A percentile compares a stretch with the other conserved stretches of the same genome.
phyloP scores from a whole-genome alignment of 148 eudicot genomes.

The Chenopodium album region DNA sequence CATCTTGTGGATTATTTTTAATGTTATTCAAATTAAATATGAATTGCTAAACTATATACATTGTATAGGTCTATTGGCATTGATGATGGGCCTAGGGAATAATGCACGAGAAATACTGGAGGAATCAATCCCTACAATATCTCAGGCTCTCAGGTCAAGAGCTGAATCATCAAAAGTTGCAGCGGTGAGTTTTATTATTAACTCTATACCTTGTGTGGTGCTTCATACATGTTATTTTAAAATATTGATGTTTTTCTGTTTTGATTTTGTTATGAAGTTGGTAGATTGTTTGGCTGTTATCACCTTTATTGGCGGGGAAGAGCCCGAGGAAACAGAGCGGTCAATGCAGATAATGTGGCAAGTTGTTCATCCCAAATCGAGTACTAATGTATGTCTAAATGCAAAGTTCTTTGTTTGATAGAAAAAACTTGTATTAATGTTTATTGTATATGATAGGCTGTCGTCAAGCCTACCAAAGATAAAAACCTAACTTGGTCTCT shows the following conservation, averaged over 20 bases:
- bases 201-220: not conserved
- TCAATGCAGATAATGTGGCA: constrained; percentile 95
- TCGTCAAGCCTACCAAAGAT: too few relatives aligned
- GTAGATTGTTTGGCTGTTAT: constrained; percentile 76
- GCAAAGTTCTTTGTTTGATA: not conserved
- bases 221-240: not conserved
- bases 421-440: too few relatives aligned
- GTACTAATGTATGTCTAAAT: constrained; percentile 62
- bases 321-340: constrained; percentile 67
- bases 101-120: constrained; percentile 76
- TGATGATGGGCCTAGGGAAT: constrained; percentile 71
- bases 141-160: constrained; percentile 73
- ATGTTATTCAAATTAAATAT: not conserved
- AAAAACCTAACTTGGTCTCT: too few relatives aligned
- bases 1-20: not conserved
- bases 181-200: constrained; percentile 42
- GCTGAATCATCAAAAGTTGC: constrained; percentile 62
- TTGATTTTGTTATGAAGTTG: constrained; percentile 46
- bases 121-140: constrained; percentile 60
- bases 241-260: not conserved
- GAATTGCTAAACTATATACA: not conserved
- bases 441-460: too few relatives aligned
- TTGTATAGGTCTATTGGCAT: constrained; percentile 68
- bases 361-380: constrained; percentile 81
- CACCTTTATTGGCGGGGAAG: constrained; percentile 80